Evolutionary conservation across 2,329 filamentous ascomycete species (phyloP).

Genomic region (Curvularia eragrostidis): DNA sequence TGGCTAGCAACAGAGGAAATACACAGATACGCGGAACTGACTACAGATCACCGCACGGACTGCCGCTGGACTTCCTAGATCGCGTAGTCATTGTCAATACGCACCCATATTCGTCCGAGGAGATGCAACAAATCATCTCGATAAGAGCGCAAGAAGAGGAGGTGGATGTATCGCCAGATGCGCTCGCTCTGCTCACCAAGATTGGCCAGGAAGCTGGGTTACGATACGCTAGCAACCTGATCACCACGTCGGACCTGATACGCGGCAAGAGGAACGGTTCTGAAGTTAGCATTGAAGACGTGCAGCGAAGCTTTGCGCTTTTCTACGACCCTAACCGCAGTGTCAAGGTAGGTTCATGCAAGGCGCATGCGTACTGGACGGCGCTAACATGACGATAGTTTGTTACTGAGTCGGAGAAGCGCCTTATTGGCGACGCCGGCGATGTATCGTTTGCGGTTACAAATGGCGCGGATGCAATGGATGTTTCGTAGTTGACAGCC

Average conservation of each 20-base stretch:
- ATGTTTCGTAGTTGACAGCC: constrained; percentile 60
- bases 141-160: constrained; percentile 97
- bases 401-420: constrained; percentile 86
- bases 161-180: constrained; percentile 87
- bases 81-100: constrained; percentile 96
- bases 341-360: constrained; percentile 63
- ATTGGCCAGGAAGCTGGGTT: constrained; percentile 92
- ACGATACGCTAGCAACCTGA: constrained; percentile 96
- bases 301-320: constrained; percentile 89
- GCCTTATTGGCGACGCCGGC: constrained; percentile 88
- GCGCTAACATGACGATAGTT: constrained; percentile 59
- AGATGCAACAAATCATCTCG: constrained; percentile 89
- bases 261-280: constrained; percentile 84
- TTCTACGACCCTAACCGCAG: constrained; percentile 92
- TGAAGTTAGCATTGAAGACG: constrained; percentile 84
- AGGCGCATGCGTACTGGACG: not conserved
- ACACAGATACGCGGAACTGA: constrained; percentile 91
- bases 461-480: constrained; percentile 71
- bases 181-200: constrained; percentile 90
- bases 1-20: constrained; percentile 95
- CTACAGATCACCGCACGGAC: constrained; percentile 89
- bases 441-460: constrained; percentile 70
- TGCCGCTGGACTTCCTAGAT: constrained; percentile 95
- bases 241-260: constrained; percentile 90
- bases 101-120: constrained; percentile 78